Base-by-base conservation (phyloP, 352 stramenopile genomes). In the Globisporangium nodosum region DNA sequence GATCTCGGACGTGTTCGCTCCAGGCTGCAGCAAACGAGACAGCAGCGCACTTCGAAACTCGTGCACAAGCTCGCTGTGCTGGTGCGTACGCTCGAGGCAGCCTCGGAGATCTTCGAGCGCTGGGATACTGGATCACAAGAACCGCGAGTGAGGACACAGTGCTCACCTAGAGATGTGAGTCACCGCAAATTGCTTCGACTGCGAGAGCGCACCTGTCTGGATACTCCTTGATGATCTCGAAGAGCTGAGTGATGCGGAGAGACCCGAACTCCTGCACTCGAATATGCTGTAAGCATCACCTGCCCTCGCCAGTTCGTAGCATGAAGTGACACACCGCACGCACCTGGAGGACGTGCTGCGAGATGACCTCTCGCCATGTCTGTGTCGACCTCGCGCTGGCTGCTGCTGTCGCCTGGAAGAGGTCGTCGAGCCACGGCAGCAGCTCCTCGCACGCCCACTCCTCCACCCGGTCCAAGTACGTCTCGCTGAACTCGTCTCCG, bases 181-280 rank as follows among this genome's bases (percentile, higher is more conserved):
- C 12, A 21, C 13, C 2, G 13, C 49, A n/a, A 33, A 24, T 16
- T 27, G 49, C 49, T 35, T 40, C 49, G 12, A 20, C 24, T 42
- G 12, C 21, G 8, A 18, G 6, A 16, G n/a, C 31, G 35, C 37
- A 81, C 59, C 88, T 98, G 66, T 99, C 96, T 0, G 97, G 96
- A 70, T 96, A 99, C 53, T 98, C 96, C 12, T 94, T 93, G 55
- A 98, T 96, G 35, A 99, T 96, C 53, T 98, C 93, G 74, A 99
- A 99, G 12, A 99, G 64, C 73, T 99, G 90, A 30, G 74, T 70
- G 53, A 97, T 96, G n/a, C 96, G 82, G 45, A 86, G 76, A 21
- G 58, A 74, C 5, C 73, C 79, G 62, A 91, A 94, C 52, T 87
- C 76, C 43, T 87, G 21, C 12, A 27, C 21, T 31, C 33, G 5